Conservation (phyloP, 768 basidiomycete species). For the Amanita rubescens region DNA sequence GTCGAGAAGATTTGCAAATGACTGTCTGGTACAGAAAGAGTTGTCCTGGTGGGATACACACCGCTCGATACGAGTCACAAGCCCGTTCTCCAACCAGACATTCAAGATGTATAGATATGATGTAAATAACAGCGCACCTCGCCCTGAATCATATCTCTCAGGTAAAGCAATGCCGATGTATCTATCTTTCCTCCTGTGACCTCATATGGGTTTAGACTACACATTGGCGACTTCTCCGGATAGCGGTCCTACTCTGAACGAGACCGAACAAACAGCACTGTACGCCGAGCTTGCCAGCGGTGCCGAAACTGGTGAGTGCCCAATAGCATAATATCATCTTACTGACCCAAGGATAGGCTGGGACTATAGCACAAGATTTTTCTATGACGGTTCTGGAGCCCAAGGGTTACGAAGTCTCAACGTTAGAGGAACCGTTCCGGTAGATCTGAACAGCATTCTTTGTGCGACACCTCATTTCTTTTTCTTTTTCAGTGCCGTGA, state of each 20-base stretch:
- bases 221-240: slow-evolving; percentile 63
- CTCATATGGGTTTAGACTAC: slow-evolving; percentile 48
- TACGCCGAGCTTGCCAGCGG: slow-evolving; percentile 86
- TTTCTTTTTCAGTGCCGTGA: slow-evolving; percentile 6
- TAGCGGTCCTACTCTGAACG: slow-evolving; percentile 48
- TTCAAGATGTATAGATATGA: slow-evolving; percentile 65
- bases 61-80: slow-evolving; percentile 58
- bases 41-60: slow-evolving; percentile 78
- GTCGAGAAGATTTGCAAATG: background rate
- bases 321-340: background rate
- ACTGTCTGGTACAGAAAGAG: slow-evolving; percentile 46
- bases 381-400: slow-evolving; percentile 27
- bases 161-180: slow-evolving; percentile 31
- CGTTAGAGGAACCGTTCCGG: slow-evolving; percentile 57
- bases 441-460: slow-evolving; percentile 81
- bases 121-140: slow-evolving; percentile 78
- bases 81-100: slow-evolving; percentile 62
- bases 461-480: slow-evolving; percentile 38
- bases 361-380: slow-evolving; percentile 51
- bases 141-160: slow-evolving; percentile 76
- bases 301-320: slow-evolving; percentile 63
- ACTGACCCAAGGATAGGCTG: slow-evolving; percentile 24
- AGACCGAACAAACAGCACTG: slow-evolving; percentile 49
- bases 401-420: slow-evolving; percentile 65
- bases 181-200: slow-evolving; percentile 2